Evolutionary conservation across 1,284 basidiomycete species (phyloP).

Genomic region (Fomitiporia mediterranea): DNA sequence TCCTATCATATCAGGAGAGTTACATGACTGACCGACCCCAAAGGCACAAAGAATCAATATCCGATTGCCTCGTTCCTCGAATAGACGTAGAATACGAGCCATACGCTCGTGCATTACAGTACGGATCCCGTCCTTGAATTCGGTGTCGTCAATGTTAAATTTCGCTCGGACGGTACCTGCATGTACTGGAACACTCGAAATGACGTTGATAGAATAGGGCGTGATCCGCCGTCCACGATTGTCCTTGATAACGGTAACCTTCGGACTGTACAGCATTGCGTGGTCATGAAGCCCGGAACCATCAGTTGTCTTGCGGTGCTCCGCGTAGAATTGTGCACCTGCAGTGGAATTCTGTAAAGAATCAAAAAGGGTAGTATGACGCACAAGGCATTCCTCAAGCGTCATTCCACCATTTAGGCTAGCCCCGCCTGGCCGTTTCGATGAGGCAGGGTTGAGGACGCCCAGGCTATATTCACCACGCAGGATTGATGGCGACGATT

Average conservation of each 20-base stretch:
- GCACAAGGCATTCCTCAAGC: slow-evolving; percentile 19
- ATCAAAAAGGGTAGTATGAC: slow-evolving; percentile 20
- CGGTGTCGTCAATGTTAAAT: slow-evolving; percentile 33
- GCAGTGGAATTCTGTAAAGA: slow-evolving; percentile 19
- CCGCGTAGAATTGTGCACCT: slow-evolving; percentile 17
- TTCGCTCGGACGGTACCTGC: slow-evolving; percentile 39
- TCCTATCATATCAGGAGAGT: slow-evolving; percentile 38
- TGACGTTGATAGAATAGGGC: slow-evolving; percentile 41
- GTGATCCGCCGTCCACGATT: slow-evolving; percentile 26
- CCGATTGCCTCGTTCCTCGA: slow-evolving; percentile 41
- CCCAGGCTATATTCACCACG: slow-evolving; percentile 6
- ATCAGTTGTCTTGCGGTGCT: slow-evolving; percentile 16
- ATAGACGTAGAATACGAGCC: slow-evolving; percentile 40
- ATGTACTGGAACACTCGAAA: slow-evolving; percentile 44
- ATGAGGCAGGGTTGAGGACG: slow-evolving; percentile 15
- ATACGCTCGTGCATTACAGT: slow-evolving; percentile 36
- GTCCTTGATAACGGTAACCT: slow-evolving; percentile 18
- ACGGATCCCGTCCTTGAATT: slow-evolving; percentile 40
- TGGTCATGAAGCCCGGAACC: slow-evolving; percentile 20
- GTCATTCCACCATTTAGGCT: slow-evolving; percentile 15
- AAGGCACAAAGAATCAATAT: slow-evolving; percentile 45
- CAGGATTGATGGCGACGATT: background rate
- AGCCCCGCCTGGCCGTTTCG: slow-evolving; percentile 18
- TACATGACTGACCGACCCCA: slow-evolving; percentile 39
- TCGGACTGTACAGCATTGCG: slow-evolving; percentile 18